Evolutionary conservation across 352 stramenopile genomes (phyloP).

Genomic region (Globisporangium middletonii): DNA sequence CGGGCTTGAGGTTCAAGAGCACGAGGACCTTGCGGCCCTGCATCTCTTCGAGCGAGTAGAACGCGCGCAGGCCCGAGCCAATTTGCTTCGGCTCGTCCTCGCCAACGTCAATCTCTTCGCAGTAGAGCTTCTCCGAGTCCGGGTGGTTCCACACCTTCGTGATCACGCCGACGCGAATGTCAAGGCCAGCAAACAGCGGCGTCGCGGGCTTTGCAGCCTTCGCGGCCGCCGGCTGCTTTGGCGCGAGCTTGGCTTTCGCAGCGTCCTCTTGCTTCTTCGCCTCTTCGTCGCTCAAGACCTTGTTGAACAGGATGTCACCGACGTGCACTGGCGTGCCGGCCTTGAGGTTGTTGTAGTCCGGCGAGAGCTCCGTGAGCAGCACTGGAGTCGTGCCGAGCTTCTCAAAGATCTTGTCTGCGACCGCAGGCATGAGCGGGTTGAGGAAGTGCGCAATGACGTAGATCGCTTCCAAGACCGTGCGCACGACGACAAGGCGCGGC

Average conservation of each 20-base stretch:
- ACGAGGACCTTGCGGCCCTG: constrained; percentile 93
- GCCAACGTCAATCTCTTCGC: constrained; percentile 98
- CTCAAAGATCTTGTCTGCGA: constrained; percentile 90
- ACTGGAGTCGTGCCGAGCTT: constrained; percentile 89
- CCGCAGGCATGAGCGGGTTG: constrained; percentile 91
- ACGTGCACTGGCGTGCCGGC: constrained; percentile 87
- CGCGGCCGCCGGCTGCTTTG: constrained; percentile 21
- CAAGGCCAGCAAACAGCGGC: constrained; percentile 66
- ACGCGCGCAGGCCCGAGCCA: constrained; percentile 91
- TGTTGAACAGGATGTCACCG: constrained; percentile 94
- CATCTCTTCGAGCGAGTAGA: constrained; percentile 96
- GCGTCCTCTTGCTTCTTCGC: constrained; percentile 50
- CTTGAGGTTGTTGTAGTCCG: constrained; percentile 90
- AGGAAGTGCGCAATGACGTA: constrained; percentile 96
- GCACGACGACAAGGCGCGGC: constrained; percentile 87
- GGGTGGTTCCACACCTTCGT: constrained; percentile 80
- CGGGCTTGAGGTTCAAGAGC: constrained; percentile 97
- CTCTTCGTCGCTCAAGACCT: constrained; percentile 80
- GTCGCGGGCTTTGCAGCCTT: constrained; percentile 47
- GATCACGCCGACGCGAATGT: constrained; percentile 81
- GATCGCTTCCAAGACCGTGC: constrained; percentile 95
- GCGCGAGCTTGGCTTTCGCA: constrained; percentile 44
- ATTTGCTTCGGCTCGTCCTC: constrained; percentile 92
- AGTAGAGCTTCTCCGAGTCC: constrained; percentile 95
- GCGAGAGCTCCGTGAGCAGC: constrained; percentile 66